Evolutionary conservation across 306 rosid species (phyloP).

Genomic region (Begonia fuchsioides): DNA sequence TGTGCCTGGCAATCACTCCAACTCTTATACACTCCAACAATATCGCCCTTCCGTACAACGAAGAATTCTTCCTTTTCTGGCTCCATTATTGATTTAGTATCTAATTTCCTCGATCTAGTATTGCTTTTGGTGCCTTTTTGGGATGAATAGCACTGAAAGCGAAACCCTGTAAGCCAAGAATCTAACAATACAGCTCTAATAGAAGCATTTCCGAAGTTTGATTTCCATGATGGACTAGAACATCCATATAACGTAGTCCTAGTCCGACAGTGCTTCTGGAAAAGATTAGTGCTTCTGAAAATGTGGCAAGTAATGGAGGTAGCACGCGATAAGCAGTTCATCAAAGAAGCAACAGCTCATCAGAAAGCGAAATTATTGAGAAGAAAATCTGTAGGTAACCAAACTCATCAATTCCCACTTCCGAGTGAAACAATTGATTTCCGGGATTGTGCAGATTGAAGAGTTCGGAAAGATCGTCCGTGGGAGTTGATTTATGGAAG

Average conservation of each 20-base stretch:
- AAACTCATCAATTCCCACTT: neutral
- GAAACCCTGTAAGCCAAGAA: slow-evolving; percentile 15
- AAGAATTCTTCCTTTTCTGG: slow-evolving; percentile 51
- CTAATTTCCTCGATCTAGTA: slow-evolving; percentile 18
- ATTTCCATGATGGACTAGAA: slow-evolving; percentile 18
- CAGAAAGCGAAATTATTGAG: slow-evolving; percentile 6
- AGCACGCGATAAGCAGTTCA: slow-evolving; percentile 45
- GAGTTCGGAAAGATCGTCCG: too few species aligned
- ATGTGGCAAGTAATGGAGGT: slow-evolving; percentile 34
- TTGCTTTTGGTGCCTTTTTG: slow-evolving; percentile 18
- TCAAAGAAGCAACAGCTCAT: slow-evolving; percentile 15
- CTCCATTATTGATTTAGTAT: slow-evolving; percentile 29
- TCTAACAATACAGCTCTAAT: slow-evolving; percentile 17
- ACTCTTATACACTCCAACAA: slow-evolving; percentile 58
- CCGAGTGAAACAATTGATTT: too few species aligned
- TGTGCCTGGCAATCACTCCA: slow-evolving; percentile 67
- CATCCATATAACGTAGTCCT: slow-evolving; percentile 14
- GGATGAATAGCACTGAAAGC: slow-evolving; percentile 43
- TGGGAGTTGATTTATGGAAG: too few species aligned
- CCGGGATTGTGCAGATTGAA: too few species aligned
- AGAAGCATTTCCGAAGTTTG: slow-evolving; percentile 2
- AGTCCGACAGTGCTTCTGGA: too few species aligned
- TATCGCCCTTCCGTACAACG: slow-evolving; percentile 76
- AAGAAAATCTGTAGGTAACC: neutral
- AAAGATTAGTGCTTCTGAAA: slow-evolving; percentile 20